Percentiles rank a stretch among this genome's conserved stretches.
Evolutionary conservation across 768 basidiomycete genomes (phyloP).

Genomic region (Xanthoconium stramineum): DNA sequence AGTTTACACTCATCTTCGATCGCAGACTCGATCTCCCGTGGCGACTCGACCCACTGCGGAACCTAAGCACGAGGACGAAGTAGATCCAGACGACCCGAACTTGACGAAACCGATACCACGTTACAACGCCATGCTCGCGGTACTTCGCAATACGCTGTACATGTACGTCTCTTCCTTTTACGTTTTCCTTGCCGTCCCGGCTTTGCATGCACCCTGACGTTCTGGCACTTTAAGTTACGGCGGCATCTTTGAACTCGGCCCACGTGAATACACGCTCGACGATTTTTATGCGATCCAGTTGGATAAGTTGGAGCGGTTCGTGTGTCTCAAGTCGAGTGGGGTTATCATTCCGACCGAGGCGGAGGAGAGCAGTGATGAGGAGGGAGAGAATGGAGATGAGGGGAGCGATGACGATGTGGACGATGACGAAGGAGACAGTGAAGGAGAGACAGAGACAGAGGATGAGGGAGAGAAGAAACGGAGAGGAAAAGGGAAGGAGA

Average conservation of each 20-base stretch:
- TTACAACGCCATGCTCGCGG: slow-evolving; percentile 88
- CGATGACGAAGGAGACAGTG: slow-evolving; percentile 35
- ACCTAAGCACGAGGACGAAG: slow-evolving; percentile 29
- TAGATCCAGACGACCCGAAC: slow-evolving; percentile 63
- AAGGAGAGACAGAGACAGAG: slow-evolving; percentile 8
- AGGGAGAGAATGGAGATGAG: slow-evolving; percentile 57
- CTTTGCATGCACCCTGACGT: background rate
- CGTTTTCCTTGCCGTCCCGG: too few relatives aligned
- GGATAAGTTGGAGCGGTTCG: slow-evolving; percentile 79
- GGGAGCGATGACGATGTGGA: slow-evolving; percentile 56
- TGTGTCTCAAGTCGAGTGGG: slow-evolving; percentile 67
- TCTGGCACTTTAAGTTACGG: slow-evolving; percentile 57
- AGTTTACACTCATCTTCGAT: background rate
- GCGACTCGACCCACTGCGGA: background rate
- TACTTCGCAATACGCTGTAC: slow-evolving; percentile 80
- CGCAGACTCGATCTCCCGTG: background rate
- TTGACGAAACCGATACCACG: slow-evolving; percentile 63
- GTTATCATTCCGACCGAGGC: slow-evolving; percentile 61
- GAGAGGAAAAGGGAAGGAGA: slow-evolving; percentile 3
- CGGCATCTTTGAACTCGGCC: slow-evolving; percentile 81
- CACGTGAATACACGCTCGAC: slow-evolving; percentile 84
- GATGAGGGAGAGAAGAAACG: slow-evolving; percentile 2
- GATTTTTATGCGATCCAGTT: slow-evolving; percentile 81
- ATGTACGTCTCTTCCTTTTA: slow-evolving; percentile 48
- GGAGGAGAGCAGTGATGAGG: slow-evolving; percentile 59